Conservation (phyloP, 2,329 filamentous ascomycete genomes). For the Lachnum nothofagi region DNA sequence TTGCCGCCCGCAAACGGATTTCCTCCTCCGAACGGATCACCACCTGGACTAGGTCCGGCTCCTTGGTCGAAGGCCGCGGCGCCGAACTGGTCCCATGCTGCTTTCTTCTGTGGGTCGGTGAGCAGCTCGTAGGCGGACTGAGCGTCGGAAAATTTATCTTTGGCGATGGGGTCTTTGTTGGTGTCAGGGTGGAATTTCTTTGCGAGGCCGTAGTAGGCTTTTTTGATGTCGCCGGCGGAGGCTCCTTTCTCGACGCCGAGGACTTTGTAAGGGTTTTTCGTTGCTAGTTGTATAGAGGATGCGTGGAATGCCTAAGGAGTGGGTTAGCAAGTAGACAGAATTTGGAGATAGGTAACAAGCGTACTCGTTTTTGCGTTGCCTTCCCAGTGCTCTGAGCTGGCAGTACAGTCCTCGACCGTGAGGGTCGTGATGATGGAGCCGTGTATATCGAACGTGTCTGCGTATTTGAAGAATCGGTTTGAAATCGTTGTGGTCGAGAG, state of each 20-base stretch:
- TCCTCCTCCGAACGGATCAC: constrained; percentile 58
- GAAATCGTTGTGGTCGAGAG: constrained; percentile 20
- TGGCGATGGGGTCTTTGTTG: constrained; percentile 89
- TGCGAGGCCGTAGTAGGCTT: constrained; percentile 93
- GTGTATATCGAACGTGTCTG: constrained; percentile 22
- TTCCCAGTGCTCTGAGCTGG: not conserved
- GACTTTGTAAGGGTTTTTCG: constrained; percentile 77
- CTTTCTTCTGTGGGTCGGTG: constrained; percentile 86
- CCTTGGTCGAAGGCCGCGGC: constrained; percentile 80
- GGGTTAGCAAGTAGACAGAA: constrained; percentile 4
- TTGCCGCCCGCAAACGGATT: constrained; percentile 59
- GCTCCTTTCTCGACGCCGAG: constrained; percentile 80
- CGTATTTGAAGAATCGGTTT: constrained; percentile 14
- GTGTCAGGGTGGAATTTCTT: constrained; percentile 98
- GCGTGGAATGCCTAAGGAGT: constrained; percentile 29
- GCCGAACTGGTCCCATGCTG: constrained; percentile 87
- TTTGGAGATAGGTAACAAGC: constrained; percentile 3
- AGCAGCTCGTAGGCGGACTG: constrained; percentile 92
- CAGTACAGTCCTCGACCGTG: constrained; percentile 5
- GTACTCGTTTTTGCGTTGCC: constrained; percentile 24
- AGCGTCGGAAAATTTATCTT: constrained; percentile 90
- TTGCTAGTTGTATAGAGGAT: constrained; percentile 27
- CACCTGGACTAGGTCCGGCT: constrained; percentile 51
- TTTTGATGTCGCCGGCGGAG: constrained; percentile 87
- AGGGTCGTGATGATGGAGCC: constrained; percentile 8